Evolutionary conservation across 139 green algal species (phyloP).

Genomic region (Micractinium sp.): DNA sequence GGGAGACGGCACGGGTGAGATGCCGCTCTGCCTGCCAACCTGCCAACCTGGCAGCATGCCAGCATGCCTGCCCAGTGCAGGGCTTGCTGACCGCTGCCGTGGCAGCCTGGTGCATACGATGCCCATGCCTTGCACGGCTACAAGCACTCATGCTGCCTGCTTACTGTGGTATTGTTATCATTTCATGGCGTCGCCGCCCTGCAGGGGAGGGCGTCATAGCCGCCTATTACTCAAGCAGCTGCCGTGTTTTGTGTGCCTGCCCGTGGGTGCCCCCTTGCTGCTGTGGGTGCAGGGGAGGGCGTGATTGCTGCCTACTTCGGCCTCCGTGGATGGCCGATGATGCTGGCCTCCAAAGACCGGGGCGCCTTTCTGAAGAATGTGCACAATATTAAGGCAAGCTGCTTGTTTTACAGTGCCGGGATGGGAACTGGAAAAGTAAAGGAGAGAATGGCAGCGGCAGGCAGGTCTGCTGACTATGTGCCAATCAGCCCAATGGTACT

Average conservation of each 20-base stretch:
- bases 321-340: conserved; percentile 52
- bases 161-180: no score
- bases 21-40: neutral
- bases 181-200: no score
- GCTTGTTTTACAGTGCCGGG: no score
- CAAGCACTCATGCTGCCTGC: no score
- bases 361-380: conserved; percentile 53
- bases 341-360: conserved; percentile 46
- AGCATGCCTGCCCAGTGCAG: neutral
- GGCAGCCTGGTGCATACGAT: no score
- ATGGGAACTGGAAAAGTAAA: no score
- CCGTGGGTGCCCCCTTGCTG: neutral
- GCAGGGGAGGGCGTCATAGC: neutral
- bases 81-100: no score
- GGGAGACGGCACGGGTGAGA: conserved; percentile 45
- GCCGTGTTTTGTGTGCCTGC: neutral
- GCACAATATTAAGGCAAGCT: conserved; percentile 38
- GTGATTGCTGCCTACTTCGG: conserved; percentile 34
- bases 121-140: no score
- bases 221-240: no score
- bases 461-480: no score
- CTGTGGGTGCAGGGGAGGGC: conserved; percentile 22
- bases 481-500: no score
- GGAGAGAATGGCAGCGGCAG: no score
- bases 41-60: neutral